These are phyloP conservation scores for Ilex paraguariensis DNA, from an alignment of 305 asterid species.

Conservation along the genomic window DNA sequence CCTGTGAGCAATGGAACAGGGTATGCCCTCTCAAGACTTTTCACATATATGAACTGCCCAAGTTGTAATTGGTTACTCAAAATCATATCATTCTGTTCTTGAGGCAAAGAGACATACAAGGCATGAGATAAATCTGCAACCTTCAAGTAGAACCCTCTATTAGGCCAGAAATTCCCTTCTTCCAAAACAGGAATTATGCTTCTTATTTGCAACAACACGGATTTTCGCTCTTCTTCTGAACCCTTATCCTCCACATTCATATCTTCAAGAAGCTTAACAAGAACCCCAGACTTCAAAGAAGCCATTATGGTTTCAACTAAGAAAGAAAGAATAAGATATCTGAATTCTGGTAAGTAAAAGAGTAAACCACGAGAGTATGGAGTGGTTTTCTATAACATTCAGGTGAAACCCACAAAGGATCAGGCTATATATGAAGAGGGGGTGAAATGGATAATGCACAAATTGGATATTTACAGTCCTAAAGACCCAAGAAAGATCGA, in stretches of 20 bases:
- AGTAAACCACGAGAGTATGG: too few species aligned
- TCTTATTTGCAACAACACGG: constrained; percentile 54
- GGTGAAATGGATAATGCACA: neutral
- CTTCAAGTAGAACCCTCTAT: constrained; percentile 59
- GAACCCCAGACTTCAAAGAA: constrained; percentile 48
- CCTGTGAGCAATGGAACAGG: constrained; percentile 65
- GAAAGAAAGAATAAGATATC: neutral
- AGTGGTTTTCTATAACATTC: neutral
- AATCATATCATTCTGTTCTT: constrained; percentile 63
- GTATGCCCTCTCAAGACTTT: constrained; percentile 36
- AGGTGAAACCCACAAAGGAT: constrained; percentile 2
- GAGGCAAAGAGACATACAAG: constrained; percentile 46
- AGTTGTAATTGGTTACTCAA: constrained; percentile 53
- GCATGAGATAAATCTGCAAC: constrained; percentile 68
- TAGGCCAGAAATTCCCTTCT: constrained; percentile 76
- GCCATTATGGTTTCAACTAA: constrained; percentile 28
- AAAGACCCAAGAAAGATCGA: neutral
- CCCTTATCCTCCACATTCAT: constrained; percentile 28
- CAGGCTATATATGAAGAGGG: neutral
- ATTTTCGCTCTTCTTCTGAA: constrained; percentile 28
- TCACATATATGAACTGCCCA: constrained; percentile 59
- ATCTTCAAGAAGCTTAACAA: constrained; percentile 54
- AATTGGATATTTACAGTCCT: neutral
- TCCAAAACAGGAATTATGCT: constrained; percentile 72
- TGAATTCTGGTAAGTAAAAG: too few species aligned